Base-by-base conservation (phyloP, 1,284 basidiomycete genomes). In the Puccinia sorghi region DNA sequence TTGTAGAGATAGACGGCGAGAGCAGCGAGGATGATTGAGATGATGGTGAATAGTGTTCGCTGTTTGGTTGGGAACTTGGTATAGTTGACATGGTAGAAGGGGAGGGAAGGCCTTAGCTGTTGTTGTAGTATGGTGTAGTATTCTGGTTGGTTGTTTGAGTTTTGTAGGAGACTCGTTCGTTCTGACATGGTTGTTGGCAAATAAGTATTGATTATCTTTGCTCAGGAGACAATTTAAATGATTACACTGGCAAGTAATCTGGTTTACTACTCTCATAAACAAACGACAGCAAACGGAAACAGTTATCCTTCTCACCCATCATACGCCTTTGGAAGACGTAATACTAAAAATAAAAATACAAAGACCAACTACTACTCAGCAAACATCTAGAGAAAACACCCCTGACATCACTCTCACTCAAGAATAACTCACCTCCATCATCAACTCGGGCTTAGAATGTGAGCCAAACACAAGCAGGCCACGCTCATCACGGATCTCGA, bases 281-380 rank as follows among this genome's bases (percentile, higher is more conserved):
- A 17, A 70, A 66, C 41, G 41, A 27, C 9, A 77, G 67, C 11
- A 77, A 50, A 13, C 54, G 75, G 27, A 77, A 77, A 41, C 52
- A 57, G 27, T 61, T 12, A 69, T 77, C 52, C 9, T 39, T 20
- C 13, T 46, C 27, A 22, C 64, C 64, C 66, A 77, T 61, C 39
- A 64, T 27, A 41, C 54, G 67, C 66, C n/a, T n/a, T n/a, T 77
- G 75, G 56, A 77, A 77, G 5, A 77, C 66, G 37, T 46, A 77
- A 70, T 77, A 77, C 66, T 77, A n/a, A 17, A 22, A 6, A 52
- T 11, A 22, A 39, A 39, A 52, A 56, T 7, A 39, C 15, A 50
- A 37, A 22, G n/a, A 12, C 15, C 25, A 12, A 22, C 41, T 69
- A 3, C 1, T 17, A 20, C 43, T 46, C 43, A n/a, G 12, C 20